Evolutionary conservation across 2,329 filamentous ascomycete genomes (phyloP).

Genomic region (Trichoderma sp.): DNA sequence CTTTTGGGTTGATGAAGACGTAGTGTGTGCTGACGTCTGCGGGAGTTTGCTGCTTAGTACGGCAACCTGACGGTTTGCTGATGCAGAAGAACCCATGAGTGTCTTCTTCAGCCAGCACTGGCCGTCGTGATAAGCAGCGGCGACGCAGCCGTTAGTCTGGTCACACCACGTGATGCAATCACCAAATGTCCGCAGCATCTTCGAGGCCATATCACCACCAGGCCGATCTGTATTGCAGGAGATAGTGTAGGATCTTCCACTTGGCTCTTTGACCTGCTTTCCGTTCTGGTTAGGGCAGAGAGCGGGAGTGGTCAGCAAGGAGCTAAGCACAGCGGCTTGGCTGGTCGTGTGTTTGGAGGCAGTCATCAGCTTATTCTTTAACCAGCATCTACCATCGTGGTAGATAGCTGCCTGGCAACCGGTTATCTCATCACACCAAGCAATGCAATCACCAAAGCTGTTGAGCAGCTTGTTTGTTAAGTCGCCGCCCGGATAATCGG

Average conservation of each 20-base stretch:
- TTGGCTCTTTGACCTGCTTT: constrained; percentile 1
- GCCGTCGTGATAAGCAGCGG: background rate
- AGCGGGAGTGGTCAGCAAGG: background rate
- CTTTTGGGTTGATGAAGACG: background rate
- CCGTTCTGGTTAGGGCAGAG: background rate
- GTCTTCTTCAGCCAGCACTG: background rate
- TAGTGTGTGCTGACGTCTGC: background rate
- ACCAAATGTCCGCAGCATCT: background rate
- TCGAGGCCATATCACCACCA: background rate
- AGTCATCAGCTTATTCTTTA: background rate
- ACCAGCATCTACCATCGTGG: background rate
- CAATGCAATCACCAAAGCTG: background rate
- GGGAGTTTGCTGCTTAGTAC: constrained; percentile 8
- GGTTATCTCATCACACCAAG: background rate
- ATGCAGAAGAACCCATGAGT: background rate
- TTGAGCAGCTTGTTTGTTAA: background rate
- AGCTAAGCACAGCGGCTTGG: background rate
- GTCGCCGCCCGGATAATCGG: background rate
- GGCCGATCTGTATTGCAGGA: background rate
- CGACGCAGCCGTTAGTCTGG: background rate
- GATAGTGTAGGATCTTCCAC: background rate
- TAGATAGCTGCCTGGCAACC: background rate
- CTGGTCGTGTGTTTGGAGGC: background rate
- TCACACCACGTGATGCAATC: constrained; percentile 1
- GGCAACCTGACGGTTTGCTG: background rate